Percentiles rank a stretch among this genome's conserved stretches.
Evolutionary conservation across 2,329 filamentous ascomycete species (phyloP).

Genomic region (Sarocladiaceae sp.): DNA sequence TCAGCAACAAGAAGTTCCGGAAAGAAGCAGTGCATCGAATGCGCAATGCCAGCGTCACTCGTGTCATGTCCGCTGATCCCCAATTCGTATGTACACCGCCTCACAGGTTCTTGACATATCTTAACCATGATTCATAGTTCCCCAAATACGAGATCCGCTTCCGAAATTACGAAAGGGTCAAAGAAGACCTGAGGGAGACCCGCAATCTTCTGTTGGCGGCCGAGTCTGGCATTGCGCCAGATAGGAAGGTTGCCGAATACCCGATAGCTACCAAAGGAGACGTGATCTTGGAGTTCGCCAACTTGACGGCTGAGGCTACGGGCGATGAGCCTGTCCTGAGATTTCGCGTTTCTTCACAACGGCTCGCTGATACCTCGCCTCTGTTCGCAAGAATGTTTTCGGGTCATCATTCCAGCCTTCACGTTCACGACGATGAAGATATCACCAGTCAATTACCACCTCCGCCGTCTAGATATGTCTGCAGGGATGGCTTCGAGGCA

Average conservation of each 20-base stretch:
- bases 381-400: constrained; percentile 44
- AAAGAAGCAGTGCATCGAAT: constrained; percentile 36
- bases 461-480: constrained; percentile 28
- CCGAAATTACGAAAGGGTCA: constrained; percentile 38
- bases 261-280: constrained; percentile 40
- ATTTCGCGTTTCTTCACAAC: constrained; percentile 45
- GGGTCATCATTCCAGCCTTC: constrained; percentile 21
- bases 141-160: constrained; percentile 41
- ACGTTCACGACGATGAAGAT: constrained; percentile 30
- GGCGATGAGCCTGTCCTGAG: constrained; percentile 33
- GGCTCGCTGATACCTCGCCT: constrained; percentile 44
- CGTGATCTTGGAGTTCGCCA: constrained; percentile 45
- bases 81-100: too few species aligned
- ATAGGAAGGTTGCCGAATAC: constrained; percentile 33
- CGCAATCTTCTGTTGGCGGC: constrained; percentile 32
- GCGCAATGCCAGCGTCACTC: constrained; percentile 37
- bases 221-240: constrained; percentile 34
- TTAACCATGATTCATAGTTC: too few species aligned
- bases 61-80: constrained; percentile 30
- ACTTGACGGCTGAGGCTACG: constrained; percentile 26
- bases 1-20: constrained; percentile 35
- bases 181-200: constrained; percentile 33
- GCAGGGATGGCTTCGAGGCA: constrained; percentile 36
- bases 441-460: constrained; percentile 28
- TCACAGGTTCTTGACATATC: background rate